Base-by-base conservation (phyloP, 192 early-diverging fungal species). In the Paraglomus occultum region DNA sequence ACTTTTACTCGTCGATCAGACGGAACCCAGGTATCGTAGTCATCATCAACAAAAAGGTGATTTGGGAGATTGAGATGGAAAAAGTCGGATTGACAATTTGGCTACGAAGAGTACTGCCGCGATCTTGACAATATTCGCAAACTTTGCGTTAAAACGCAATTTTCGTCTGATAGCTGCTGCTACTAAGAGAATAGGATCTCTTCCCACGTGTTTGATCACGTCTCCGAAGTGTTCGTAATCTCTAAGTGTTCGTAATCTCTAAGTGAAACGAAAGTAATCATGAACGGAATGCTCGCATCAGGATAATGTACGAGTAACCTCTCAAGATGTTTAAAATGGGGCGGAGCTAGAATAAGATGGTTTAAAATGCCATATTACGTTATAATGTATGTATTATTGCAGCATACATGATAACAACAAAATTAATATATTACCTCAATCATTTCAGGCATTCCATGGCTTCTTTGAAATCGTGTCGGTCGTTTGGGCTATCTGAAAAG, bases 301-400 rank as follows among this genome's bases (percentile, higher is more conserved):
- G 71, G 71, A 48, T 73, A 73, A 50, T 73, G 63, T 11, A 73
- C 65, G 1, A 73, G 40, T n/a, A 3, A 31, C 3, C 1, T 39
- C 18, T 66, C 6, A 58, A 57, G 18, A 2, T 46, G 42, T 1
- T 11, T 38, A 8, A 14, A 43, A n/a, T n/a, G n/a, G n/a, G n/a
- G n/a, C n/a, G n/a, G n/a, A n/a, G n/a, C n/a, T n/a, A n/a, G n/a
- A n/a, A n/a, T n/a, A n/a, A n/a, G n/a, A n/a, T n/a, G n/a, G n/a
- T n/a, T n/a, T n/a, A n/a, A n/a, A n/a, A 55, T 22, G 22, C 18
- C 42, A 43, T 42, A 42, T 15, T 23, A 54, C 5, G 17, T 54
- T 51, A 54, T n/a, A n/a, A 54, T n/a, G 3, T 31, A n/a, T n/a
- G n/a, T 31, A 31, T 31, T 1, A 31, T 31, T 3, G 3, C 14